Evolutionary conservation across 164 flowering plant species (phyloP).

Genomic region (Chimonanthus salicifolius): DNA sequence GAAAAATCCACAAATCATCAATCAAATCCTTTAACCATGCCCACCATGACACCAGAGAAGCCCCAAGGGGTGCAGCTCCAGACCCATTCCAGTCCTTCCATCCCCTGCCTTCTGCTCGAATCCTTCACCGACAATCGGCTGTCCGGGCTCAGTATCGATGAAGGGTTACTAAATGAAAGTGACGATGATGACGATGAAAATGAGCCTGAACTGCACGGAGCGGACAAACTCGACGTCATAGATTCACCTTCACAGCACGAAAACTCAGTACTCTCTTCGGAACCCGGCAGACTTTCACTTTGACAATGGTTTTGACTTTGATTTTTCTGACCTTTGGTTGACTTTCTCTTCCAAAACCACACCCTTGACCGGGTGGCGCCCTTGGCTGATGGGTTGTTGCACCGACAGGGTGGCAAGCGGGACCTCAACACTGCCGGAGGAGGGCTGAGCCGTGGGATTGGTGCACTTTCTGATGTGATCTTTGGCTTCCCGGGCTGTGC

Average conservation of each 20-base stretch:
- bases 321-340: not conserved
- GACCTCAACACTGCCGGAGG: conserved; percentile 1
- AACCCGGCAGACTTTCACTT: not conserved
- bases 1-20: not conserved
- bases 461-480: not conserved
- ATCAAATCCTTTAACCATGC: not conserved
- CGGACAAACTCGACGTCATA: not conserved
- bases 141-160: no score
- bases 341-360: conserved; percentile 3
- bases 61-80: not conserved
- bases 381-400: not conserved
- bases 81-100: not conserved
- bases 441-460: conserved; percentile 3
- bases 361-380: not conserved
- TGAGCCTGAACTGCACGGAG: not conserved
- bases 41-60: not conserved
- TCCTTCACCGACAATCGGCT: no score
- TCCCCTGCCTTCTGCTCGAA: not conserved
- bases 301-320: not conserved
- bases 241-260: conserved; percentile 3
- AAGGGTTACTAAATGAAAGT: no score
- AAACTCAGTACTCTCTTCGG: not conserved
- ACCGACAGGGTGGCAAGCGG: not conserved
- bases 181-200: not conserved
- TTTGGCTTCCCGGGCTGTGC: conserved; percentile 2